Conservation (phyloP, 2,329 filamentous ascomycete genomes). For the Colletotrichum liaoningense region DNA sequence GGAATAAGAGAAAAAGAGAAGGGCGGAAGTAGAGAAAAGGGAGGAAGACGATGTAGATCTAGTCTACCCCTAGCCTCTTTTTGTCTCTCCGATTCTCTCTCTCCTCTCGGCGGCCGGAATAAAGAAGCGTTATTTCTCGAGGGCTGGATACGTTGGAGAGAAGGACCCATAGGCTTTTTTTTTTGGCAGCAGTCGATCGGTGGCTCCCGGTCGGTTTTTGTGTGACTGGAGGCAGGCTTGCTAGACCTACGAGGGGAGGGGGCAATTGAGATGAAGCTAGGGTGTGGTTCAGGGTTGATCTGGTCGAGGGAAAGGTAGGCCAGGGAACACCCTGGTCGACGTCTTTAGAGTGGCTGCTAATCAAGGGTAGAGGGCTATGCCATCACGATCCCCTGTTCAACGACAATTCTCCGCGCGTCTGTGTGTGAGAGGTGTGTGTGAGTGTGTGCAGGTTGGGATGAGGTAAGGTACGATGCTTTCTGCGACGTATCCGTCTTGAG, state of each 20-base stretch:
- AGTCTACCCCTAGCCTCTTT: constrained; percentile 22
- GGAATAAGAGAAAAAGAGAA: constrained; percentile 33
- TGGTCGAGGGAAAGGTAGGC: constrained; percentile 47
- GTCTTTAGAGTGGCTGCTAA: constrained; percentile 52
- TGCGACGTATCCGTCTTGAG: background rate
- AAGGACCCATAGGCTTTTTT: constrained; percentile 43
- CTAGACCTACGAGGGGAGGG: constrained; percentile 46
- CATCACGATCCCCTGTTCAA: constrained; percentile 44
- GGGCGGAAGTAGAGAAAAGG: constrained; percentile 28
- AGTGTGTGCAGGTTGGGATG: background rate
- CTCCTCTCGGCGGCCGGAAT: constrained; percentile 26
- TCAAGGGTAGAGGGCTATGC: constrained; percentile 49
- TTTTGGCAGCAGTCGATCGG: constrained; percentile 47
- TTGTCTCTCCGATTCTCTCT: constrained; percentile 10
- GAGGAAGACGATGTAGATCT: constrained; percentile 34
- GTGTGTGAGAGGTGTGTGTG: constrained; percentile 38
- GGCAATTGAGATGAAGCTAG: constrained; percentile 57
- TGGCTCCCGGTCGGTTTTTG: constrained; percentile 60
- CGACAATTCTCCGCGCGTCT: constrained; percentile 52
- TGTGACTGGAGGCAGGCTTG: constrained; percentile 52
- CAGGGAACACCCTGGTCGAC: constrained; percentile 48
- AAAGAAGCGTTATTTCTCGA: constrained; percentile 38
- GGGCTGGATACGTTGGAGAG: constrained; percentile 40
- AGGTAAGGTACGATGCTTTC: background rate
- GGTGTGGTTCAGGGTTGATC: constrained; percentile 54